These are phyloP conservation scores for Boechera stricta DNA, from an alignment of 345 rosid species.

Conservation along the genomic window DNA sequence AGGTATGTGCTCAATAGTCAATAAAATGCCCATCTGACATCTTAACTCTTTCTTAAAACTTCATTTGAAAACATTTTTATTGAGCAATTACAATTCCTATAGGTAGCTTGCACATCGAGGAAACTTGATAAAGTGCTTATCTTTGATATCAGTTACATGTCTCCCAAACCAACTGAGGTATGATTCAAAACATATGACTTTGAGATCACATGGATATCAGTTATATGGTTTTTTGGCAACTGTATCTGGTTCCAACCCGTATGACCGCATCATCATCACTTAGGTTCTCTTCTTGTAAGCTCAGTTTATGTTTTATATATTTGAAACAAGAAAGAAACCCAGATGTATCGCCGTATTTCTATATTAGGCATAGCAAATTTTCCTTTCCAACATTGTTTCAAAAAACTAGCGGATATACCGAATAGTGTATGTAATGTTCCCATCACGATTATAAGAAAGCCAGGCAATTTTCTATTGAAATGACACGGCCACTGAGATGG, in stretches of 20 bases:
- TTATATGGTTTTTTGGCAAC: neutral
- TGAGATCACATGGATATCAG: conserved; percentile 2
- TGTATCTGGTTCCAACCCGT: conserved; percentile 17
- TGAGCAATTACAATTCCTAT: conserved; percentile 15
- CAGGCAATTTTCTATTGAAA: neutral
- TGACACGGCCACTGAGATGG: neutral
- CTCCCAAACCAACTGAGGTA: conserved; percentile 80
- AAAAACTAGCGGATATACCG: neutral
- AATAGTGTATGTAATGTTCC: conserved; percentile 2
- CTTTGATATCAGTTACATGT: conserved; percentile 79
- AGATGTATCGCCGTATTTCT: neutral
- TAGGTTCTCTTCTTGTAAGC: conserved; percentile 10
- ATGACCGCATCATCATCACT: conserved; percentile 3
- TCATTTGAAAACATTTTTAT: neutral
- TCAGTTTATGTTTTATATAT: conserved; percentile 9
- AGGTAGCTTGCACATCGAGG: conserved; percentile 85
- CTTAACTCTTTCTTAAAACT: neutral
- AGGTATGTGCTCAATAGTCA: conserved; percentile 57
- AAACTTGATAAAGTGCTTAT: conserved; percentile 61
- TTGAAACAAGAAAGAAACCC: conserved; percentile 3
- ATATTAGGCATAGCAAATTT: conserved; percentile 20
- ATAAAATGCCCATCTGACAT: neutral
- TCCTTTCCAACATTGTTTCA: neutral
- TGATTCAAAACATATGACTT: conserved; percentile 34
- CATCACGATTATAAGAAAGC: conserved; percentile 15